A percentile compares a stretch with the other conserved stretches of the same genome.
Conservation (phyloP, 495 filamentous ascomycete species). For the Podospora anserina region DNA sequence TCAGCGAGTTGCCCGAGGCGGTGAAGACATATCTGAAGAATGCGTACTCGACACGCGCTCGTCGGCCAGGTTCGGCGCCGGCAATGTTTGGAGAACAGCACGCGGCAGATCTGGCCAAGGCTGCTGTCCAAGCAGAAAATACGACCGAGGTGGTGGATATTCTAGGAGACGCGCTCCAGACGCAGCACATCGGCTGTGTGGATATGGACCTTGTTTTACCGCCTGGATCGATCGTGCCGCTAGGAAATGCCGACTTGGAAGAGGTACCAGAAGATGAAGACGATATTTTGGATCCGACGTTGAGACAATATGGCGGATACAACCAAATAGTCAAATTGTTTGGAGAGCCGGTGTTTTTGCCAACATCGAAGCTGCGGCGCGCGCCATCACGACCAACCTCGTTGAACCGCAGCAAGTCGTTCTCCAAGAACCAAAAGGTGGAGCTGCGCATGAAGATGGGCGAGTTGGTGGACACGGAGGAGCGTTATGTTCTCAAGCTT, state of each 20-base stretch:
- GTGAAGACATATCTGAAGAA: slow-evolving; percentile 61
- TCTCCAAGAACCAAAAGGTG: slow-evolving; percentile 77
- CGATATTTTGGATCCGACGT: slow-evolving; percentile 56
- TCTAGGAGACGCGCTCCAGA: slow-evolving; percentile 67
- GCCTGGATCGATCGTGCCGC: slow-evolving; percentile 62
- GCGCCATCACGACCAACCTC: slow-evolving; percentile 83
- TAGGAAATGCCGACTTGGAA: slow-evolving; percentile 49
- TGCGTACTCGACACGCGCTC: slow-evolving; percentile 45
- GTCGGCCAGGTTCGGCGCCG: slow-evolving; percentile 56
- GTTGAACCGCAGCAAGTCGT: slow-evolving; percentile 65
- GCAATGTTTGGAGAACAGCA: slow-evolving; percentile 86
- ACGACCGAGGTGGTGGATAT: slow-evolving; percentile 65
- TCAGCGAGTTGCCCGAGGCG: slow-evolving; percentile 73
- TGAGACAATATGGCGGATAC: slow-evolving; percentile 71
- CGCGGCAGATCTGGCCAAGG: slow-evolving; percentile 81
- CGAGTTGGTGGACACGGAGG: slow-evolving; percentile 90
- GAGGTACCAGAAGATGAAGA: slow-evolving; percentile 55
- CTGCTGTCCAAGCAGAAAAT: slow-evolving; percentile 75
- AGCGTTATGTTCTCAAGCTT: slow-evolving; percentile 84
- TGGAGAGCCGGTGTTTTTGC: slow-evolving; percentile 79
- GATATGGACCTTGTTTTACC: slow-evolving; percentile 88
- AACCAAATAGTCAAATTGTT: slow-evolving; percentile 69
- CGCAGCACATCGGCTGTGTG: slow-evolving; percentile 74
- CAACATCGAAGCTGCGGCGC: slow-evolving; percentile 80
- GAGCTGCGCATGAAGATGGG: slow-evolving; percentile 83